These are phyloP conservation scores for Arabidopsis arenosa DNA, from an alignment of 345 rosid genomes.

Conservation along the genomic window DNA sequence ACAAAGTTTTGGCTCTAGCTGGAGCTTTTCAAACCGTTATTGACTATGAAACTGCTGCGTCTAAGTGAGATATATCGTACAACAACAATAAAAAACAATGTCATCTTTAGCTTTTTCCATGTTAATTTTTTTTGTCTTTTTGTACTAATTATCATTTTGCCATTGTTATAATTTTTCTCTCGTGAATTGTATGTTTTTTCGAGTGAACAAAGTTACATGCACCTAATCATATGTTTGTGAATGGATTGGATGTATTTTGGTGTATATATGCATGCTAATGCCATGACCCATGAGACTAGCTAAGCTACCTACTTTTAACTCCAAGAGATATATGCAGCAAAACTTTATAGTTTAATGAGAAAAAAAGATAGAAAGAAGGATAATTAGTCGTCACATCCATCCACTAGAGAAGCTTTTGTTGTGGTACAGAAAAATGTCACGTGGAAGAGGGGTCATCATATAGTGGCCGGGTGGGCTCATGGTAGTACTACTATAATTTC, in stretches of 20 bases:
- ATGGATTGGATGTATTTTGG: slow-evolving; percentile 28
- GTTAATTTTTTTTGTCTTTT: background rate
- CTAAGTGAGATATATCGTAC: slow-evolving; percentile 47
- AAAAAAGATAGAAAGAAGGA: background rate
- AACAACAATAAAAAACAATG: slow-evolving; percentile 6
- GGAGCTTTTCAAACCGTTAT: slow-evolving; percentile 96
- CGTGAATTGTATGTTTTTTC: slow-evolving; percentile 39
- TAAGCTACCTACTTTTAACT: background rate
- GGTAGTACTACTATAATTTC: background rate
- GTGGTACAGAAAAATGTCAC: slow-evolving; percentile 14
- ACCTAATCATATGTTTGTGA: slow-evolving; percentile 35
- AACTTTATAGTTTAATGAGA: background rate
- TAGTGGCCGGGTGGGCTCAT: background rate
- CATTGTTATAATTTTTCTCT: slow-evolving; percentile 35
- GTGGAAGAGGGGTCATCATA: slow-evolving; percentile 16
- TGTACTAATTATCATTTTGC: slow-evolving; percentile 17
- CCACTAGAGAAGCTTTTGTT: slow-evolving; percentile 11
- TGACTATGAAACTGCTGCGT: slow-evolving; percentile 66
- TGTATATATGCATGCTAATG: slow-evolving; percentile 18
- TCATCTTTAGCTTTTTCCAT: slow-evolving; percentile 25
- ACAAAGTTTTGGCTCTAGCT: slow-evolving; percentile 83
- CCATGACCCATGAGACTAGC: background rate
- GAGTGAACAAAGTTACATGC: slow-evolving; percentile 40
- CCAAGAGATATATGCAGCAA: background rate
- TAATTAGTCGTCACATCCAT: background rate